These are phyloP conservation scores for Elsinoe arachidis DNA, from an alignment of 2,329 filamentous ascomycete genomes.

Conservation along the genomic window DNA sequence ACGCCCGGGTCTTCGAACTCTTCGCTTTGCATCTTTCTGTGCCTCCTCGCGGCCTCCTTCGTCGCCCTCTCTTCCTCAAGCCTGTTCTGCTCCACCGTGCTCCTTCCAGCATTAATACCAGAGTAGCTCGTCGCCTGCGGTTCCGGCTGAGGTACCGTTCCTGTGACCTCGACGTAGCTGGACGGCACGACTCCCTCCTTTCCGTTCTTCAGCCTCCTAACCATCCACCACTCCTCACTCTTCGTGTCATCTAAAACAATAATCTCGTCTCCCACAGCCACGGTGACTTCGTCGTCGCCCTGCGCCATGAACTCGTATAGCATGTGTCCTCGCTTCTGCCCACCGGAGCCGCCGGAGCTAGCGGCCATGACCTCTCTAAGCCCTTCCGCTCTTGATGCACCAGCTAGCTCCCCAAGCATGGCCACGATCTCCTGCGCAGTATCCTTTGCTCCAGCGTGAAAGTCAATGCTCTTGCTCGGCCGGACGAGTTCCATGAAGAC, in stretches of 20 bases:
- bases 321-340: conserved; percentile 73
- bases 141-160: conserved; percentile 45
- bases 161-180: conserved; percentile 87
- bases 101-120: conserved; percentile 53
- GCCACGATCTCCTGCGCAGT: conserved; percentile 89
- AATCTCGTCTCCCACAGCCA: conserved; percentile 82
- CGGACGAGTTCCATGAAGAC: conserved; percentile 89
- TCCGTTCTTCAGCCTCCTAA: conserved; percentile 79
- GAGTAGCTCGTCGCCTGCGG: conserved; percentile 32
- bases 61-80: conserved; percentile 76
- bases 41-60: conserved; percentile 64
- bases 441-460: conserved; percentile 94
- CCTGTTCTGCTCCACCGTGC: conserved; percentile 66
- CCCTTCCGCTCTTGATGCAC: conserved; percentile 72
- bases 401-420: conserved; percentile 79
- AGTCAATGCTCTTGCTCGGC: conserved; percentile 90
- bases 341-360: conserved; percentile 52
- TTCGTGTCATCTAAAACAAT: conserved; percentile 79
- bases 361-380: conserved; percentile 80
- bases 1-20: conserved; percentile 64
- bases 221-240: conserved; percentile 98
- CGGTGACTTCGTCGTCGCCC: conserved; percentile 91
- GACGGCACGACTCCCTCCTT: conserved; percentile 94
- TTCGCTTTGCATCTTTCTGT: conserved; percentile 45
- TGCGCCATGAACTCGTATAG: conserved; percentile 96